Percentiles rank a stretch among this genome's conserved stretches.
phyloP scores from a whole-genome alignment of 768 basidiomycete species.

The Cyclocybe aegerita region DNA sequence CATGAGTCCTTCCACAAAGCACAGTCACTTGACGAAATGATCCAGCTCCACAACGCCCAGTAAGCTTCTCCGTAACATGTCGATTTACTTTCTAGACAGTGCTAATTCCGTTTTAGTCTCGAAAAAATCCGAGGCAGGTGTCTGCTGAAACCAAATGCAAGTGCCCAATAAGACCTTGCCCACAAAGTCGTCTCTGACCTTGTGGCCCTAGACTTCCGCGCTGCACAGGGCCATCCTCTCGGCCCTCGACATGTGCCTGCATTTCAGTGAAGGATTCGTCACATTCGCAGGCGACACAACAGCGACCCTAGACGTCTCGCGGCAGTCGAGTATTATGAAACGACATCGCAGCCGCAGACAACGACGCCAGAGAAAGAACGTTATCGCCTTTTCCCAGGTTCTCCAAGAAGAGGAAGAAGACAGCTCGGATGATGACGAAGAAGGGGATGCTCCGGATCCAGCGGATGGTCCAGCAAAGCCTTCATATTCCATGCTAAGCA shows the following conservation, averaged over 20 bases:
- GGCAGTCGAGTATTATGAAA: conserved; percentile 49
- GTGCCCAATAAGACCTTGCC: not conserved
- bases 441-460: conserved; percentile 20
- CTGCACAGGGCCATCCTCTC: conserved; percentile 66
- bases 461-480: conserved; percentile 12
- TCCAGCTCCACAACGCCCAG: conserved; percentile 68
- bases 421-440: conserved; percentile 50
- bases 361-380: conserved; percentile 50
- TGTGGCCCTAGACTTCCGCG: conserved; percentile 52
- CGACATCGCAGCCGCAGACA: conserved; percentile 65
- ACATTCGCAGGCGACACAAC: conserved; percentile 60
- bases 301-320: conserved; percentile 56
- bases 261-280: conserved; percentile 65
- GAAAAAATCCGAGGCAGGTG: conserved; percentile 61
- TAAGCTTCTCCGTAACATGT: conserved; percentile 32
- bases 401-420: conserved; percentile 28
- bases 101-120: conserved; percentile 38
- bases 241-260: conserved; percentile 71
- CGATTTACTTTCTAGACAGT: not conserved
- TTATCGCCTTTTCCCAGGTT: conserved; percentile 60
- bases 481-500: conserved; percentile 17
- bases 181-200: not conserved
- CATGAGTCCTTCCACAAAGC: conserved; percentile 52
- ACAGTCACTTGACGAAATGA: conserved; percentile 75
- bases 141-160: conserved; percentile 61